phyloP scores from a whole-genome alignment of 1,139 yeast genomes.

The Blastobotrys indianensis region DNA sequence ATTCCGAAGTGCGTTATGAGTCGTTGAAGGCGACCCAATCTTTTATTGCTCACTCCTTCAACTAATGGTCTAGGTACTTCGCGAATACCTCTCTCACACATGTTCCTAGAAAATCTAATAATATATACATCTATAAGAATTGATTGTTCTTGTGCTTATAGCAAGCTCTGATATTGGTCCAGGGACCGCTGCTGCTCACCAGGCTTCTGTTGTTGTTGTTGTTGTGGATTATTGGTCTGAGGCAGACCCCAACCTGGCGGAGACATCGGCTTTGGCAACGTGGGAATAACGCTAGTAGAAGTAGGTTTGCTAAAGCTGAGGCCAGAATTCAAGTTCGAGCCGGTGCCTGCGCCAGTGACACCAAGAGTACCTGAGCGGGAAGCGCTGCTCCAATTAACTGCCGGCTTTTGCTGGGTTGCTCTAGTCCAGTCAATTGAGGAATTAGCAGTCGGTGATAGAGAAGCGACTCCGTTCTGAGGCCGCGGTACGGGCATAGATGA shows the following conservation, averaged over 20 bases:
- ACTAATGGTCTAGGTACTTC: conserved; percentile 9
- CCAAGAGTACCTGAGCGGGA: too few species aligned
- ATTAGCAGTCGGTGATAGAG: not conserved
- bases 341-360: too few species aligned
- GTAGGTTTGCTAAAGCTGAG: not conserved
- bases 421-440: not conserved
- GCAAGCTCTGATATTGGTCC: conserved; percentile 23
- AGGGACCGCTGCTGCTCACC: conserved; percentile 14
- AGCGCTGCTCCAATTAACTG: not conserved
- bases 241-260: not conserved
- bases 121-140: not conserved
- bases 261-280: conserved; percentile 6
- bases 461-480: not conserved
- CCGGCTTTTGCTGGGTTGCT: not conserved
- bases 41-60: conserved; percentile 70
- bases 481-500: not conserved
- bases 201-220: conserved; percentile 8
- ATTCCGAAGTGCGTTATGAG: conserved; percentile 86
- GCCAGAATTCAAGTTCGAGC: too few species aligned
- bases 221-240: not conserved
- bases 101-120: not conserved
- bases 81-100: too few species aligned
- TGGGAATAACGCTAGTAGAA: not conserved
- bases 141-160: conserved; percentile 10
- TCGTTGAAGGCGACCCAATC: conserved; percentile 92